phyloP scores from a whole-genome alignment of 1,284 basidiomycete genomes.

The Coriolopsis trogii region DNA sequence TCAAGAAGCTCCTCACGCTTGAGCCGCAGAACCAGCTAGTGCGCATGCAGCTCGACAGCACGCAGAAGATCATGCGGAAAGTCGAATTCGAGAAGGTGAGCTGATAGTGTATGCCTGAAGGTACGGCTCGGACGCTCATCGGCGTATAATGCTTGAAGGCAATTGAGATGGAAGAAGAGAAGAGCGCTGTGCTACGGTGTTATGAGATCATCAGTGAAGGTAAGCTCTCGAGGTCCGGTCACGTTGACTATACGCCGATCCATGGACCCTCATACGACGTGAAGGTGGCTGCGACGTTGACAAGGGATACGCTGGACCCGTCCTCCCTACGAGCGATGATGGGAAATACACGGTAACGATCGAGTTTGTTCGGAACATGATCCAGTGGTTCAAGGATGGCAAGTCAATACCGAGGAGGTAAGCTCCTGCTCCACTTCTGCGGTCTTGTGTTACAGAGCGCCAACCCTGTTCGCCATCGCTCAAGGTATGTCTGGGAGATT shows the following conservation, averaged over 20 bases:
- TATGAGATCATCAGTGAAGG: constrained; percentile 82
- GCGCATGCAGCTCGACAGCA: constrained; percentile 81
- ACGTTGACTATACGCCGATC: not conserved
- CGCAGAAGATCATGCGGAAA: constrained; percentile 87
- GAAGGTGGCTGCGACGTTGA: constrained; percentile 77
- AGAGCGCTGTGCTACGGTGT: constrained; percentile 74
- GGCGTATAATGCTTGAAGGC: constrained; percentile 50
- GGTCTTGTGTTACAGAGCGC: too few species aligned
- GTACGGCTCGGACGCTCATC: not conserved
- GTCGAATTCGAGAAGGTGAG: constrained; percentile 89
- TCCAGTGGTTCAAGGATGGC: constrained; percentile 91
- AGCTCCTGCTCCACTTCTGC: too few species aligned
- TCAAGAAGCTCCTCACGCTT: constrained; percentile 84
- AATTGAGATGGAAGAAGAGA: constrained; percentile 88
- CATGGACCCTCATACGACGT: not conserved
- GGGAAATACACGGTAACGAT: constrained; percentile 75
- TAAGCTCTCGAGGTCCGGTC: constrained; percentile 22
- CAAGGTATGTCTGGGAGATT: constrained; percentile 92
- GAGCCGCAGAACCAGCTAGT: constrained; percentile 90
- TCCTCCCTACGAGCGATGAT: constrained; percentile 53
- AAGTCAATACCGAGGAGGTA: constrained; percentile 77
- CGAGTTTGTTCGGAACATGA: constrained; percentile 86
- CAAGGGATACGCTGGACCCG: constrained; percentile 68
- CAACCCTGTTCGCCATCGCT: too few species aligned
- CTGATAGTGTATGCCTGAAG: constrained; percentile 15